phyloP scores from a whole-genome alignment of 495 filamentous ascomycete species.

The Niebla homalea region DNA sequence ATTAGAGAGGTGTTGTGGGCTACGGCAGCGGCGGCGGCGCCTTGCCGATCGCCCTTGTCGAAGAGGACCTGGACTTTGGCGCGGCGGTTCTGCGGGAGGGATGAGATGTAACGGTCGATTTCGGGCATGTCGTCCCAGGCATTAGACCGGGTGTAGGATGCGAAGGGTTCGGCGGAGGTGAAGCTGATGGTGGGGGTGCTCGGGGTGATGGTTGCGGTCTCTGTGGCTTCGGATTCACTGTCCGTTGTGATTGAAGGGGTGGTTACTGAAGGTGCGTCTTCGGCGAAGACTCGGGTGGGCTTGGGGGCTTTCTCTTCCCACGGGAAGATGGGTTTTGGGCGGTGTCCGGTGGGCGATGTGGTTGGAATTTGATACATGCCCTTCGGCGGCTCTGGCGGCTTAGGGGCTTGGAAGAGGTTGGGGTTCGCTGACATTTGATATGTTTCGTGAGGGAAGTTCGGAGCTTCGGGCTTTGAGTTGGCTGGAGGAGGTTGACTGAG shows the following conservation, averaged over 20 bases:
- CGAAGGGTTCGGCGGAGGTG: slow-evolving; percentile 43
- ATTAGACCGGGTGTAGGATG: slow-evolving; percentile 53
- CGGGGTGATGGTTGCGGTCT: slow-evolving; percentile 33
- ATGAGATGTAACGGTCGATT: slow-evolving; percentile 68
- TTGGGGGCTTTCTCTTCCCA: slow-evolving; percentile 59
- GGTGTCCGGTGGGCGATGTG: slow-evolving; percentile 40
- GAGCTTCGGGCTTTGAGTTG: slow-evolving; percentile 63
- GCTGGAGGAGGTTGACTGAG: slow-evolving; percentile 58
- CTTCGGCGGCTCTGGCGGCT: slow-evolving; percentile 70
- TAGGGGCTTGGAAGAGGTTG: slow-evolving; percentile 59
- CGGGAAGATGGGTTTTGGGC: slow-evolving; percentile 61
- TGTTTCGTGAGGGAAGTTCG: slow-evolving; percentile 54
- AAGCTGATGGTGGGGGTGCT: slow-evolving; percentile 32
- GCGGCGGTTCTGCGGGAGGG: slow-evolving; percentile 49
- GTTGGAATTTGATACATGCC: slow-evolving; percentile 69
- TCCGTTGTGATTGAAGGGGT: slow-evolving; percentile 26
- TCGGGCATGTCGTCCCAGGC: slow-evolving; percentile 80
- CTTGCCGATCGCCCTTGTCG: neutral
- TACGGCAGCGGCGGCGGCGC: neutral
- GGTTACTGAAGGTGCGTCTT: slow-evolving; percentile 27
- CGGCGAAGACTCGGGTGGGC: slow-evolving; percentile 61
- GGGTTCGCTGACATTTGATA: slow-evolving; percentile 67
- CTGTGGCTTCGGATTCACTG: slow-evolving; percentile 19
- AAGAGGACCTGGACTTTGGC: slow-evolving; percentile 43
- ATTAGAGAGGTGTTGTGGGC: neutral